Percentiles rank a stretch among this genome's conserved stretches.
phyloP scores from a whole-genome alignment of 768 basidiomycete genomes.

The Hydnum rufescens region DNA sequence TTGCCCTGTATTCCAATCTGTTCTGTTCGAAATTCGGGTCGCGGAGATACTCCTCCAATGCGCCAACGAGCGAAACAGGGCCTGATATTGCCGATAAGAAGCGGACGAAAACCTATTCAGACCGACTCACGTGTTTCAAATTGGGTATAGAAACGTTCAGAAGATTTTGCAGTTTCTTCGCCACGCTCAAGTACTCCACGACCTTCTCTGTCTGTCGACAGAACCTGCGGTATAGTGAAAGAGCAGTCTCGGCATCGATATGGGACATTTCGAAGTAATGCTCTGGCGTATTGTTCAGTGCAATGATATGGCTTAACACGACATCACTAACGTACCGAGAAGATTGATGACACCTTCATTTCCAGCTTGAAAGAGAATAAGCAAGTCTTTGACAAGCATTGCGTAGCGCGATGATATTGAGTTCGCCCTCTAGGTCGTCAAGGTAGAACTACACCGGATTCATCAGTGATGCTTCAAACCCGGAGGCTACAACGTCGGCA shows the following conservation, averaged over 20 bases:
- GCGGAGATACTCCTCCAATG: conserved; percentile 87
- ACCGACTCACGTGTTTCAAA: conserved; percentile 44
- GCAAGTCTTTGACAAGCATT: conserved; percentile 89
- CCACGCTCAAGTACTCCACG: conserved; percentile 81
- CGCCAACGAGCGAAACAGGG: conserved; percentile 80
- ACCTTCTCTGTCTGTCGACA: conserved; percentile 79
- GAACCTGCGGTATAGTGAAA: conserved; percentile 80
- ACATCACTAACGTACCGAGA: conserved; percentile 19
- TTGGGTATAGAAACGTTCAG: conserved; percentile 89
- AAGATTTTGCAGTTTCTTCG: conserved; percentile 81
- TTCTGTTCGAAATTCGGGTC: conserved; percentile 97
- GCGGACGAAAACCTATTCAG: neutral
- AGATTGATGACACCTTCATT: conserved; percentile 72
- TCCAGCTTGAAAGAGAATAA: conserved; percentile 87
- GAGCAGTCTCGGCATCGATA: conserved; percentile 68
- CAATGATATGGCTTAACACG: neutral
- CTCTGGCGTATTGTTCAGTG: conserved; percentile 24
- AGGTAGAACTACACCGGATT: conserved; percentile 53
- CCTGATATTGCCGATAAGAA: conserved; percentile 33
- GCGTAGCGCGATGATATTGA: conserved; percentile 72
- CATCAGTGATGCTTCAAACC: neutral
- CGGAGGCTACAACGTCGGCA: conserved; percentile 10
- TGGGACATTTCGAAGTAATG: conserved; percentile 98
- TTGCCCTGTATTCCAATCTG: conserved; percentile 73
- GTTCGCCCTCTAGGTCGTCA: conserved; percentile 81